Evolutionary conservation across 2,329 filamentous ascomycete species (phyloP).

Genomic region (Hirsutella rhossiliensis): DNA sequence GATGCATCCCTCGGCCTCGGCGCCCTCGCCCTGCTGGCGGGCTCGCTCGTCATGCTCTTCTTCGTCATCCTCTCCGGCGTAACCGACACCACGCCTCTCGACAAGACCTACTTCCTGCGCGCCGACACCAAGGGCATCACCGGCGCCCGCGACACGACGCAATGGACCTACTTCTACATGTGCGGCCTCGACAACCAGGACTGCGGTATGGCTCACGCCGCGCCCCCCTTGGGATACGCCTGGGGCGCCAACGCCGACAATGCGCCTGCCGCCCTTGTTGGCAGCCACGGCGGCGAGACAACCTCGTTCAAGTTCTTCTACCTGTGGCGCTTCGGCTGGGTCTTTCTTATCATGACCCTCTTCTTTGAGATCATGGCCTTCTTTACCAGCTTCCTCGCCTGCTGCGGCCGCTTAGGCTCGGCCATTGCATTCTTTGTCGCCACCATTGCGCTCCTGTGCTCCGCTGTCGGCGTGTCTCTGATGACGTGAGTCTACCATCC

Average conservation of each 20-base stretch:
- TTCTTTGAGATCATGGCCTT: slow-evolving; percentile 64
- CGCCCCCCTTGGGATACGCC: slow-evolving; percentile 61
- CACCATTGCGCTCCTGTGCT: slow-evolving; percentile 54
- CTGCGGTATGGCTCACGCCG: slow-evolving; percentile 52
- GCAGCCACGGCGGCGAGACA: slow-evolving; percentile 39
- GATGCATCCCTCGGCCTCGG: slow-evolving; percentile 28
- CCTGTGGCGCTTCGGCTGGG: slow-evolving; percentile 85
- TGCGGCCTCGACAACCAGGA: slow-evolving; percentile 54
- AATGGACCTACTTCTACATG: slow-evolving; percentile 88
- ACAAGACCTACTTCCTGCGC: slow-evolving; percentile 75
- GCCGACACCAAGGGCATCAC: slow-evolving; percentile 64
- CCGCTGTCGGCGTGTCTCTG: slow-evolving; percentile 51
- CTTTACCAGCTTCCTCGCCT: slow-evolving; percentile 55
- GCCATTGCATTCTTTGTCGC: slow-evolving; percentile 50
- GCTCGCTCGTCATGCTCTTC: slow-evolving; percentile 40
- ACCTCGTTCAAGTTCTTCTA: slow-evolving; percentile 59
- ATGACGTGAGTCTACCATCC: slow-evolving; percentile 53
- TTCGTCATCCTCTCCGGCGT: slow-evolving; percentile 48
- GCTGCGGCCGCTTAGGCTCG: slow-evolving; percentile 58
- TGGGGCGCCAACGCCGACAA: slow-evolving; percentile 37
- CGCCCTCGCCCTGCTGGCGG: slow-evolving; percentile 36
- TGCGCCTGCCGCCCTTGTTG: slow-evolving; percentile 32
- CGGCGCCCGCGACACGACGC: slow-evolving; percentile 52
- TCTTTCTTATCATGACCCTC: slow-evolving; percentile 75
- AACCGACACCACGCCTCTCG: slow-evolving; percentile 40